Percentiles rank a stretch among this genome's conserved stretches.
Evolutionary conservation across 2,329 filamentous ascomycete genomes (phyloP).

Genomic region (Trichoderma atroviride): DNA sequence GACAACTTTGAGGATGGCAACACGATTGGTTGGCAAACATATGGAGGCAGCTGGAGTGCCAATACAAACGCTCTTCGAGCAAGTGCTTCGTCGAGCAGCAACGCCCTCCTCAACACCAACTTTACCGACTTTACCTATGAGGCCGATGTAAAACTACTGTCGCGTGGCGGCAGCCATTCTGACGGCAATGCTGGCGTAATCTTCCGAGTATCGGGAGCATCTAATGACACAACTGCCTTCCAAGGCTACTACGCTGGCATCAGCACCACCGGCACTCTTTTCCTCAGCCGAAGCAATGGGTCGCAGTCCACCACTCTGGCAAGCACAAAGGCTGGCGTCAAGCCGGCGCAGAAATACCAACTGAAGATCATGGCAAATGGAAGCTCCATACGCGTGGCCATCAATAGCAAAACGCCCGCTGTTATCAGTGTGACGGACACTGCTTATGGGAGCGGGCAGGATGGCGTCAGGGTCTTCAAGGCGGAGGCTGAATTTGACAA

Average conservation of each 20-base stretch:
- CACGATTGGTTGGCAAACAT: slow-evolving; percentile 43
- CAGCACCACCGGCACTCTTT: slow-evolving; percentile 33
- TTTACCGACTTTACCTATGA: slow-evolving; percentile 28
- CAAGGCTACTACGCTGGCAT: slow-evolving; percentile 39
- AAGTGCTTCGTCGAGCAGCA: slow-evolving; percentile 13
- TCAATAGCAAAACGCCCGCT: slow-evolving; percentile 26
- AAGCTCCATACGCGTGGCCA: slow-evolving; percentile 27
- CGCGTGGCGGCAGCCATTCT: not conserved
- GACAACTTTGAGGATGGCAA: slow-evolving; percentile 47
- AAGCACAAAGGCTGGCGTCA: slow-evolving; percentile 20
- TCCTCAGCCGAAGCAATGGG: slow-evolving; percentile 31
- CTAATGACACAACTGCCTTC: slow-evolving; percentile 25
- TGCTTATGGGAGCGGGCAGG: slow-evolving; percentile 27
- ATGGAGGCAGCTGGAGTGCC: slow-evolving; percentile 26
- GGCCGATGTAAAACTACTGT: slow-evolving; percentile 15
- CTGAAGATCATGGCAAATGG: slow-evolving; percentile 27
- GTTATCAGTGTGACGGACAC: slow-evolving; percentile 27
- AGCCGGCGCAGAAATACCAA: slow-evolving; percentile 19
- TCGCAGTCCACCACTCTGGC: slow-evolving; percentile 26
- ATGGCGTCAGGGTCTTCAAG: slow-evolving; percentile 29
- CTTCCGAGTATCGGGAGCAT: slow-evolving; percentile 39
- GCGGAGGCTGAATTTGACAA: slow-evolving; percentile 32
- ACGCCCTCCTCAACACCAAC: slow-evolving; percentile 28
- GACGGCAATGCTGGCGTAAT: slow-evolving; percentile 40
- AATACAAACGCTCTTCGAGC: not conserved